Base-by-base conservation (phyloP, 208 protist genomes). In the Trypanosoma lewisi region DNA sequence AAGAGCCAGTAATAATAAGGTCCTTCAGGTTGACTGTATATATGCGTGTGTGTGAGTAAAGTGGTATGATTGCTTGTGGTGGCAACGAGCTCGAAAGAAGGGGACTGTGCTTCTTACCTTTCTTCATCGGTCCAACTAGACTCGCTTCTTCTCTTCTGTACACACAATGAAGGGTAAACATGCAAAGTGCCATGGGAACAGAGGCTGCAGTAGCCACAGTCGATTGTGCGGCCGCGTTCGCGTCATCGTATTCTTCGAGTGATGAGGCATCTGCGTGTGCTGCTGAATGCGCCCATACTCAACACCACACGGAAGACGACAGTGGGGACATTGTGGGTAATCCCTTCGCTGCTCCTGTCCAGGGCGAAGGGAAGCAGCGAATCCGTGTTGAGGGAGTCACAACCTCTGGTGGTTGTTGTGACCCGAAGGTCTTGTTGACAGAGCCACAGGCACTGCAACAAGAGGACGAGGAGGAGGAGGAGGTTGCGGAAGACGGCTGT, bases 381-480 rank as follows among this genome's bases (percentile, higher is more conserved):
- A 5, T 28, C 34, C 42, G 16, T 33, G 27, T 44, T 12, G 47
- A 68, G 16, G 28, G 45, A 1, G 21, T 51, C n/a, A 30, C 57
- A 34, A 14, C 34, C 21, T 17, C 58, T 27, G 31, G 27, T 21
- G 33, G 36, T 9, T 17, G 47, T 9, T 17, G 47, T 5, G 23
- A 60, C 14, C 7, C 55, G 16, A 19, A 67, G 17, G 37, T 12
- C 17, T 25, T 34, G 2, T 11, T 30, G n/a, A 41, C 25, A 45
- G 19, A 6, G 44, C 14, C 25, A 33, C 28, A 42, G 19, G 12
- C n/a, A n/a, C n/a, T n/a, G n/a, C n/a, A n/a, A n/a, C n/a, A n/a
- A n/a, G n/a, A n/a, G n/a, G 27, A 27, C 17, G 41, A 66, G 23
- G 48, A 54, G 31, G 68, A 66, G 25, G 64, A 54, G 34, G 70